These are phyloP conservation scores for Cladosporium sp. DNA, from an alignment of 2,329 filamentous ascomycete species.

Conservation along the genomic window DNA sequence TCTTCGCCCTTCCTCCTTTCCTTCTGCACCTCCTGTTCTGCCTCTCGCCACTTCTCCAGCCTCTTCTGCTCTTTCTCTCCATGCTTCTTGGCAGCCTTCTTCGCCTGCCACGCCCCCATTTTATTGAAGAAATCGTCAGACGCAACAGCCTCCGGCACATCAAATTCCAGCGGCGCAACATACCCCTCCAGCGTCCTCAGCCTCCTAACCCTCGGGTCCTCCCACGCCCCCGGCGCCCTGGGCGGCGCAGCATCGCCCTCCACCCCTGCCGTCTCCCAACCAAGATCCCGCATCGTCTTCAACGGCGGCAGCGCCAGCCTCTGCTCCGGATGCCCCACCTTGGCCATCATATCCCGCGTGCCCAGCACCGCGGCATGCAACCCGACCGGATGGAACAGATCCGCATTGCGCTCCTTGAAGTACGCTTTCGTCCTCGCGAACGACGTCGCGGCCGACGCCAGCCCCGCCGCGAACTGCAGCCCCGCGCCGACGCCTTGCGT, in stretches of 20 bases:
- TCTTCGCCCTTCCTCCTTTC: slow-evolving; percentile 2
- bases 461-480: slow-evolving; percentile 5
- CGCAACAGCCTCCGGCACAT: slow-evolving; percentile 13
- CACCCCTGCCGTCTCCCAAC: neutral
- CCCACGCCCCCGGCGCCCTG: slow-evolving; percentile 15
- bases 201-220: slow-evolving; percentile 19
- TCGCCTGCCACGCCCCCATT: slow-evolving; percentile 16
- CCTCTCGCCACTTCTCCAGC: slow-evolving; percentile 4
- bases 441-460: neutral
- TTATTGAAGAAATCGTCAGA: slow-evolving; percentile 15
- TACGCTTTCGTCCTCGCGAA: neutral
- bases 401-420: neutral
- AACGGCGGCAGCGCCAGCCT: neutral
- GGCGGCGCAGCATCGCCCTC: neutral
- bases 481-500: slow-evolving; percentile 18
- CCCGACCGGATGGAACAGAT: neutral
- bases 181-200: slow-evolving; percentile 18
- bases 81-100: slow-evolving; percentile 17
- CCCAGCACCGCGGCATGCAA: neutral
- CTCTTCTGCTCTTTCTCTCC: slow-evolving; percentile 12
- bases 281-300: slow-evolving; percentile 9
- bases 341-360: slow-evolving; percentile 3
- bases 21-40: slow-evolving; percentile 10
- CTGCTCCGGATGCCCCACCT: neutral
- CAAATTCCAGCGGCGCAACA: slow-evolving; percentile 20